These are phyloP conservation scores for Coprinopsis strossmayeri DNA, from an alignment of 768 basidiomycete genomes.

Conservation along the genomic window DNA sequence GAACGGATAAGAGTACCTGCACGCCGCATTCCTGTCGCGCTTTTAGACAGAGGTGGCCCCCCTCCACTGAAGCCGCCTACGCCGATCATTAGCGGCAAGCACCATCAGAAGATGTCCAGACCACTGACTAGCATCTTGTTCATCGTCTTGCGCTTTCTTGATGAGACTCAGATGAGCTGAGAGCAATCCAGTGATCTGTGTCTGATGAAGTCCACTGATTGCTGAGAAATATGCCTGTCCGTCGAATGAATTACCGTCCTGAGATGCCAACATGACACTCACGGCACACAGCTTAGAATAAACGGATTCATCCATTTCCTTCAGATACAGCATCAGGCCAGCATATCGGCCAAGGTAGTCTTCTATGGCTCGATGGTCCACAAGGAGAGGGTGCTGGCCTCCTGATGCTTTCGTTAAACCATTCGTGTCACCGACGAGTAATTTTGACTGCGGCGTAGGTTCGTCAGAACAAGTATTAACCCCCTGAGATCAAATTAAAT, in stretches of 20 bases:
- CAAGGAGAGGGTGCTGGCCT: conserved; percentile 41
- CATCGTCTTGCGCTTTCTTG: conserved; percentile 67
- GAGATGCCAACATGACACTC: conserved; percentile 39
- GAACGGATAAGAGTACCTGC: conserved; percentile 83
- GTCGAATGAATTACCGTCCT: neutral
- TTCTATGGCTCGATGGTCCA: conserved; percentile 71
- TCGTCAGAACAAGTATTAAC: neutral
- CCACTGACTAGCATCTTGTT: conserved; percentile 59
- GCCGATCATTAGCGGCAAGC: conserved; percentile 36
- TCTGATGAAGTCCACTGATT: conserved; percentile 72
- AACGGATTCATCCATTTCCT: conserved; percentile 89
- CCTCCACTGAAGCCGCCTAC: conserved; percentile 6
- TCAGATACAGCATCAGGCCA: conserved; percentile 86
- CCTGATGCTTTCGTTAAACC: conserved; percentile 43
- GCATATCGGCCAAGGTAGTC: conserved; percentile 81
- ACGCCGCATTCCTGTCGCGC: conserved; percentile 60
- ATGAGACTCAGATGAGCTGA: conserved; percentile 50
- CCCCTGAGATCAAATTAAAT: too few species aligned
- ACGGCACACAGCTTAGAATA: conserved; percentile 83
- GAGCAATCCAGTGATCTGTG: conserved; percentile 73
- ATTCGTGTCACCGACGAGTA: conserved; percentile 56
- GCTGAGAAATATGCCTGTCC: conserved; percentile 85
- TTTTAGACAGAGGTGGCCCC: conserved; percentile 37
- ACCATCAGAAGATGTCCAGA: conserved; percentile 16
- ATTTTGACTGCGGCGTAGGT: conserved; percentile 43